phyloP scores from a whole-genome alignment of 371 early-diverging fungal species.

The Mortierella sp. region DNA sequence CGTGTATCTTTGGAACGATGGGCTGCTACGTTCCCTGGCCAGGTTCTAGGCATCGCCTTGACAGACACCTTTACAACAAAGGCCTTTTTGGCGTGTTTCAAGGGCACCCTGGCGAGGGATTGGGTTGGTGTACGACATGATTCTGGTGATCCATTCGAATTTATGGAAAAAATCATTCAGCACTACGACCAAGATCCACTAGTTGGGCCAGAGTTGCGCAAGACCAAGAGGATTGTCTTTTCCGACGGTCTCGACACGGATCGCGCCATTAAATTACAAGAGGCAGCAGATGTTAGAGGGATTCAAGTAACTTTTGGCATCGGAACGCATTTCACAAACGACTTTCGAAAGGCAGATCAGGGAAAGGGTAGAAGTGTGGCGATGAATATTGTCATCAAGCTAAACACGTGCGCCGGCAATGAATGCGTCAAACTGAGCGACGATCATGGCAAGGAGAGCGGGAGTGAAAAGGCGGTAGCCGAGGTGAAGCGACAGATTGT shows the following conservation, averaged over 20 bases:
- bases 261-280: conserved; percentile 65
- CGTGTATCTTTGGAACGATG: conserved; percentile 71
- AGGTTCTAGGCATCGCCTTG: conserved; percentile 72
- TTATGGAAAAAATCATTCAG: conserved; percentile 64
- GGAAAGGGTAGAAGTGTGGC: conserved; percentile 46
- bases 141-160: conserved; percentile 75
- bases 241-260: conserved; percentile 75
- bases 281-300: conserved; percentile 60
- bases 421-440: conserved; percentile 83
- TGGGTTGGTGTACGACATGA: conserved; percentile 82
- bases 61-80: conserved; percentile 83
- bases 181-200: conserved; percentile 76
- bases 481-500: conserved; percentile 60
- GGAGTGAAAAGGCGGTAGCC: conserved; percentile 64
- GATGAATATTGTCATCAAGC: conserved; percentile 84
- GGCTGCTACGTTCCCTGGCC: conserved; percentile 69
- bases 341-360: conserved; percentile 60
- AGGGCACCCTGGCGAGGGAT: conserved; percentile 62
- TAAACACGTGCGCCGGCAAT: conserved; percentile 69
- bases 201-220: conserved; percentile 29
- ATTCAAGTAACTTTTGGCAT: conserved; percentile 80
- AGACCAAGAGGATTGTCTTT: conserved; percentile 76
- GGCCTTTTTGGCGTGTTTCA: conserved; percentile 75
- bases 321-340: conserved; percentile 84
- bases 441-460: conserved; percentile 74